These are phyloP conservation scores for Mortierella hygrophila DNA, from an alignment of 192 early-diverging fungal species.

Conservation along the genomic window DNA sequence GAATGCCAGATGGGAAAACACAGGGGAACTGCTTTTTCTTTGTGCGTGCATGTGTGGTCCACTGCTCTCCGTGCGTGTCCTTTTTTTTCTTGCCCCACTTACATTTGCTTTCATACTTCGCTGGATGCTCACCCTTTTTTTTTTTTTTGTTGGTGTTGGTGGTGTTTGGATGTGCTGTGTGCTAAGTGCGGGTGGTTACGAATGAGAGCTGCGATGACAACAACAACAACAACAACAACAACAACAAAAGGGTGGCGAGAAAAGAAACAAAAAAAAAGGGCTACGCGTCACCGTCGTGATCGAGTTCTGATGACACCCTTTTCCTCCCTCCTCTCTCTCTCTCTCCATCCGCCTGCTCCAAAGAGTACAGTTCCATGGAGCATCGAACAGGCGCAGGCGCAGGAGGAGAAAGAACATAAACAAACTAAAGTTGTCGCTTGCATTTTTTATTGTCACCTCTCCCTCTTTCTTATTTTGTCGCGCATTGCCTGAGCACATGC, in stretches of 20 bases:
- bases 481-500: neutral
- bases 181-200: too few species aligned
- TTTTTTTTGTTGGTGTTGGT: too few species aligned
- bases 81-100: neutral
- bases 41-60: neutral
- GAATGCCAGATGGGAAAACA: neutral
- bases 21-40: neutral
- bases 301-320: neutral
- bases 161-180: too few species aligned
- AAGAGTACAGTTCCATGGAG: neutral
- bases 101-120: neutral
- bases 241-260: too few species aligned
- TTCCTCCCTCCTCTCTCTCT: neutral
- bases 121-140: neutral
- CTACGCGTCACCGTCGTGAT: too few species aligned
- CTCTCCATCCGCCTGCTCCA: neutral
- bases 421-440: neutral
- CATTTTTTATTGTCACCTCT: neutral
- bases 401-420: neutral
- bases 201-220: too few species aligned
- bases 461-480: neutral
- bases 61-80: neutral
- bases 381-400: too few species aligned
- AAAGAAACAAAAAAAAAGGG: too few species aligned
- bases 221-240: too few species aligned